phyloP scores from a whole-genome alignment of 169 alveolate species.

The Cytauxzoon felis region DNA sequence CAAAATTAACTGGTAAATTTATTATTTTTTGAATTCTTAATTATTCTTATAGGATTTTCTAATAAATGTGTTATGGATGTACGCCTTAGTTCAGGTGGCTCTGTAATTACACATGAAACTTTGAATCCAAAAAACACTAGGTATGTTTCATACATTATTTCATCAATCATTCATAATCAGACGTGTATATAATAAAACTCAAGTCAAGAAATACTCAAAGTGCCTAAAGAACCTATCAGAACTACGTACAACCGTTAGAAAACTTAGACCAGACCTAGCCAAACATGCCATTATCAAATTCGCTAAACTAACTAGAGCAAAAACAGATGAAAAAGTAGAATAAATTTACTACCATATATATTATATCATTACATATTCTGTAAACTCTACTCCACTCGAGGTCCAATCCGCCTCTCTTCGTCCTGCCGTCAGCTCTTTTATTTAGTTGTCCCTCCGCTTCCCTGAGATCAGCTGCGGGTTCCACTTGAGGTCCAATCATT shows the following conservation, averaged over 20 bases:
- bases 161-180: not conserved
- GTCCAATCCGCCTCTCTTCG: no score
- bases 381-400: not conserved
- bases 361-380: not conserved
- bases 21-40: not conserved
- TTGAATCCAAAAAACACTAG: constrained; percentile 3
- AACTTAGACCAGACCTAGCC: constrained; percentile 25
- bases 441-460: no score
- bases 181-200: constrained; percentile 20
- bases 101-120: not conserved
- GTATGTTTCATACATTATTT: not conserved
- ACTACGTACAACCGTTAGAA: constrained; percentile 8
- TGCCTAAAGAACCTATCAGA: not conserved
- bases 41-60: constrained; percentile 11
- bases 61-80: constrained; percentile 19
- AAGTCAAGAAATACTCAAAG: constrained; percentile 10
- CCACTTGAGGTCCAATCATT: no score
- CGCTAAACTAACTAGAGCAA: constrained; percentile 18
- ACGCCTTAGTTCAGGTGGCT: constrained; percentile 12
- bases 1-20: constrained; percentile 33
- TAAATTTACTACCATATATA: constrained; percentile 5
- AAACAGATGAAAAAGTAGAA: constrained; percentile 28
- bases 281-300: constrained; percentile 3
- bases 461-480: no score
- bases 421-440: no score